Evolutionary conservation across 139 green algal species (phyloP), one percentile per base, ranked within the genome.

Genomic region (Coelastrella sp.): DNA sequence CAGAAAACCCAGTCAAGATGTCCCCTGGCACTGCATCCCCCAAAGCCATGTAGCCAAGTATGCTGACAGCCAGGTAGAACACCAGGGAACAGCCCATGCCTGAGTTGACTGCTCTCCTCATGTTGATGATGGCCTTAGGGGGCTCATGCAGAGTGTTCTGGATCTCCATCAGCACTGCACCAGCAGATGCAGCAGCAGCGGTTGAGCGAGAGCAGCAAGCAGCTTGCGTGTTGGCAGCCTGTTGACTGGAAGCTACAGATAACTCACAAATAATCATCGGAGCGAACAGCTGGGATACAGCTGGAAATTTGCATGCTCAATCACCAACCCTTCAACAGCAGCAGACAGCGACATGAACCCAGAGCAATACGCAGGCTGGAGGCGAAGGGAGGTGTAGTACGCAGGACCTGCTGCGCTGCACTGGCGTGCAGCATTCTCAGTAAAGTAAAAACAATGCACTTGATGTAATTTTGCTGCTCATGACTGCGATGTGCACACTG

Each of bases 41-140:
- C 72, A 94, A 94, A 5, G 93, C 94, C n/a, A 91, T 87, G 84
- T 95, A 96, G 24, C 94, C 95, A 6, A 84, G 63, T 22, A 95
- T 91, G 4, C 90, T 93, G 24, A 96, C 93, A 12, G 89, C 85
- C 72, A 94, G 93, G 87, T 97, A 97, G 6, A 95, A 93, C 12
- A 93, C 14, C 10, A 95, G 76, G 0, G 96, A 89, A 14, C 94
- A 82, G 6, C 90, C 87, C 78, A 95, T 95, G 9, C 94, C 89
- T 7, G 89, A 57, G 25, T 65, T 78, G 8, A 96, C 35, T 7
- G 90, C 92, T n/a, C 91, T 91, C 83, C 94, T 94, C 95, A 97
- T 97, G 10, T 87, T 92, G 6, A 61, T 12, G 19, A 78, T 17
- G 5, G 93, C 88, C 1, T 92, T 70, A 4, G 93, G 93, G 14